phyloP scores from a whole-genome alignment of 1,284 basidiomycete genomes.

The Ustilago curta region DNA sequence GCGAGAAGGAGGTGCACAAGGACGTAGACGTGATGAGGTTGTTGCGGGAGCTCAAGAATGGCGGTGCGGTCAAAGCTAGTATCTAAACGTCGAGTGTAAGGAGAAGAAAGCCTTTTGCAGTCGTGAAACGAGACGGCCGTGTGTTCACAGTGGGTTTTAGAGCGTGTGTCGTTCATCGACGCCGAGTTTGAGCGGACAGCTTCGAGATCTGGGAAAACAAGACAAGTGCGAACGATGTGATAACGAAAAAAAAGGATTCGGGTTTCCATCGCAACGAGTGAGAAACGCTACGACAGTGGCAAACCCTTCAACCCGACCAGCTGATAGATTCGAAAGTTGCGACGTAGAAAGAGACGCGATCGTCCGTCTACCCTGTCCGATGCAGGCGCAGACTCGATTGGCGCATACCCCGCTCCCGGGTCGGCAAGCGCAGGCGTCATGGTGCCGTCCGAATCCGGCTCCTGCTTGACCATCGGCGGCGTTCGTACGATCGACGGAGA shows the following conservation, averaged over 20 bases:
- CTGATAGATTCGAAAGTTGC: constrained; percentile 36
- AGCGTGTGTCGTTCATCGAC: background rate
- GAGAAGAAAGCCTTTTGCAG: background rate
- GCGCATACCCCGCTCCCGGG: background rate
- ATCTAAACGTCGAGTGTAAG: constrained; percentile 22
- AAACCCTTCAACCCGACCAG: constrained; percentile 17
- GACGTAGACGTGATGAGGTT: constrained; percentile 77
- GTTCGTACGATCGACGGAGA: constrained; percentile 3
- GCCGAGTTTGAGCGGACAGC: too few relatives aligned
- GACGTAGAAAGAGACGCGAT: constrained; percentile 29
- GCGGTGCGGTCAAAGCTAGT: constrained; percentile 52
- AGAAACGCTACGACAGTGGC: constrained; percentile 11
- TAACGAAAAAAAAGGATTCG: background rate
- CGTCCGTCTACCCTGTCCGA: background rate
- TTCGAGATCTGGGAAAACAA: too few relatives aligned
- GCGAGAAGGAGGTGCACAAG: constrained; percentile 57
- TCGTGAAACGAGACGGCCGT: too few relatives aligned
- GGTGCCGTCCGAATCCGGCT: constrained; percentile 6
- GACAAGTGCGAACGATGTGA: background rate
- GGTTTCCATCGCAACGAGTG: background rate
- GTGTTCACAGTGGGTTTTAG: background rate
- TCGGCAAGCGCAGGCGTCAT: background rate
- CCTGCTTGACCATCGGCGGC: background rate
- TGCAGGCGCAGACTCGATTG: background rate
- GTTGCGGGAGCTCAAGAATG: constrained; percentile 85